phyloP scores from a whole-genome alignment of 805 yeast species.

The Starmerella cellae region DNA sequence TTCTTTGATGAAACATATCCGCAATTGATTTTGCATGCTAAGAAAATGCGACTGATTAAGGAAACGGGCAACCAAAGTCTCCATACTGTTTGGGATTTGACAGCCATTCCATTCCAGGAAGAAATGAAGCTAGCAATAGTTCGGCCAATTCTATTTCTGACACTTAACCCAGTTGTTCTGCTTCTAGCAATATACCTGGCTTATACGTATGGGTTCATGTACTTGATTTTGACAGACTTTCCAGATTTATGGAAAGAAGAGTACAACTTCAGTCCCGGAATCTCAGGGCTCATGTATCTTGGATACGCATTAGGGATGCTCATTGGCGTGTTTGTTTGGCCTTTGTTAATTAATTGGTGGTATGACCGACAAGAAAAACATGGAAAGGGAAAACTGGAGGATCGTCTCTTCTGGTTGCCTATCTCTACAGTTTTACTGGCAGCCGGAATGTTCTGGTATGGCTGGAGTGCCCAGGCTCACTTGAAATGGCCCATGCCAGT shows the following conservation, averaged over 20 bases:
- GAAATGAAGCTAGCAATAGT: conserved; percentile 34
- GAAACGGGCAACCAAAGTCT: conserved; percentile 43
- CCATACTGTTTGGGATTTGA: conserved; percentile 44
- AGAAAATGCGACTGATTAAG: conserved; percentile 37
- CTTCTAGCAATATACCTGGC: conserved; percentile 55
- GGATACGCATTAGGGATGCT: conserved; percentile 45
- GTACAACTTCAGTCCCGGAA: conserved; percentile 38
- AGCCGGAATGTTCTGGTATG: conserved; percentile 53
- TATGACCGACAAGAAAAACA: conserved; percentile 22
- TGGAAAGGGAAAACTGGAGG: conserved; percentile 52
- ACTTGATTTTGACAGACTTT: conserved; percentile 47
- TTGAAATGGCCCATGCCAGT: conserved; percentile 52
- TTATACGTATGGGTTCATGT: conserved; percentile 52
- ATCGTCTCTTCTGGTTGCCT: conserved; percentile 40
- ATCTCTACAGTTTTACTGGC: conserved; percentile 42
- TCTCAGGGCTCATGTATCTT: conserved; percentile 46
- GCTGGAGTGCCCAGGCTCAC: conserved; percentile 51
- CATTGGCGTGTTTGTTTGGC: conserved; percentile 39
- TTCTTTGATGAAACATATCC: conserved; percentile 47
- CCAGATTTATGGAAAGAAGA: conserved; percentile 38
- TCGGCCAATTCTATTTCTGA: conserved; percentile 42
- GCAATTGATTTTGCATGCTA: conserved; percentile 37
- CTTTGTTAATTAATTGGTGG: conserved; percentile 31
- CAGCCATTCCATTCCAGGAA: conserved; percentile 18
- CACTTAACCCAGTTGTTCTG: conserved; percentile 49